These are phyloP conservation scores for Plasmodium berghei DNA, from an alignment of 169 alveolate genomes.

Conservation along the genomic window DNA sequence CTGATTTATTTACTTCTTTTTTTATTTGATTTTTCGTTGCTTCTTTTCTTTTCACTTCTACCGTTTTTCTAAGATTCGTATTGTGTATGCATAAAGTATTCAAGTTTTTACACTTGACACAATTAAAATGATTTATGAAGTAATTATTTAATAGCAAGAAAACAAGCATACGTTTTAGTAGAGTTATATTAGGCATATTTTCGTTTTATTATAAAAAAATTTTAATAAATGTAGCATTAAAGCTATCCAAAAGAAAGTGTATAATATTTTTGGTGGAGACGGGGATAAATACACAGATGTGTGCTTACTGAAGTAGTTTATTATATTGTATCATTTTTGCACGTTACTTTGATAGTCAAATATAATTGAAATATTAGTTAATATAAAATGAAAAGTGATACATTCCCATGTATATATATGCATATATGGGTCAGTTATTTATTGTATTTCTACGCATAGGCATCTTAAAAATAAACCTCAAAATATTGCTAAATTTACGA, in stretches of 20 bases:
- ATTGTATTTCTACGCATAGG: no score
- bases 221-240: background rate
- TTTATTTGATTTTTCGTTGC: slow-evolving; percentile 8
- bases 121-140: slow-evolving; percentile 15
- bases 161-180: slow-evolving; percentile 19
- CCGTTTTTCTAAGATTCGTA: background rate
- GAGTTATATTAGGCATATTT: slow-evolving; percentile 51
- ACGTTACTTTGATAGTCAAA: no score
- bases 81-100: slow-evolving; percentile 14
- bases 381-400: no score
- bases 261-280: background rate
- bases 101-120: slow-evolving; percentile 20
- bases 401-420: no score
- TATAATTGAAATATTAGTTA: no score
- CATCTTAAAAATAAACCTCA: no score
- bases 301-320: no score
- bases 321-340: no score
- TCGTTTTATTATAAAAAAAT: slow-evolving; percentile 18
- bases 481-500: no score
- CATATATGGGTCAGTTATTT: no score
- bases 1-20: background rate
- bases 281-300: no score
- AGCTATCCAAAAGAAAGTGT: slow-evolving; percentile 8
- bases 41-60: slow-evolving; percentile 7
- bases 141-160: slow-evolving; percentile 46